phyloP scores from a whole-genome alignment of 352 stramenopile genomes.

The Albugo candida region DNA sequence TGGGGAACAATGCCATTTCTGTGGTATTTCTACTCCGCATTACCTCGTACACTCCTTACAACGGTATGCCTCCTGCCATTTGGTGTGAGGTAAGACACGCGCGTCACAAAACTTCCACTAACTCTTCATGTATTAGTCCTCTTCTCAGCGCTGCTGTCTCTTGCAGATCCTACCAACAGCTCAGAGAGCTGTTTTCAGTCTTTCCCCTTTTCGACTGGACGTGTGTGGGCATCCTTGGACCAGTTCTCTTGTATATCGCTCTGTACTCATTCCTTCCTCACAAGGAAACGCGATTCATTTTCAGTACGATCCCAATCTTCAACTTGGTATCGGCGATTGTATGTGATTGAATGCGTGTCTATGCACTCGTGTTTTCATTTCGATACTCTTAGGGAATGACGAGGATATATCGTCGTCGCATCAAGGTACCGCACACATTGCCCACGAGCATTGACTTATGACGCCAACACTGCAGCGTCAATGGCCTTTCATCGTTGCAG shows the following conservation, averaged over 20 bases:
- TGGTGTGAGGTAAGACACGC: slow-evolving; percentile 28
- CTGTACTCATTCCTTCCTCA: slow-evolving; percentile 94
- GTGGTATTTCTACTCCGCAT: slow-evolving; percentile 92
- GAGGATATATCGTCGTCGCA: not conserved
- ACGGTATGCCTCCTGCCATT: slow-evolving; percentile 73
- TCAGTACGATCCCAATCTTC: slow-evolving; percentile 91
- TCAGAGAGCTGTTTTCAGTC: slow-evolving; percentile 14
- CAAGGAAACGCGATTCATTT: slow-evolving; percentile 97
- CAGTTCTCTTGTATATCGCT: slow-evolving; percentile 71
- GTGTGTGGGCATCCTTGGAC: slow-evolving; percentile 39
- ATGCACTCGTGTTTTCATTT: no score
- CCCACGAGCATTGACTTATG: not conserved
- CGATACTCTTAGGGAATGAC: not conserved
- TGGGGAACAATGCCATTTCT: slow-evolving; percentile 91
- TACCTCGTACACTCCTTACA: slow-evolving; percentile 79
- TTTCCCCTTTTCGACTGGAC: slow-evolving; percentile 25
- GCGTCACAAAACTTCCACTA: not conserved
- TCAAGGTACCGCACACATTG: not conserved
- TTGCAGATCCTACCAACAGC: slow-evolving; percentile 22
- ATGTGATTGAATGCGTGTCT: slow-evolving; percentile 4
- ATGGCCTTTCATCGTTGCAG: slow-evolving; percentile 29
- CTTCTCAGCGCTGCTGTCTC: slow-evolving; percentile 21
- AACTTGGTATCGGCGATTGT: slow-evolving; percentile 86
- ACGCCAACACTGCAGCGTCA: no score
- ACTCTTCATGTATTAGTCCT: slow-evolving; percentile 12